A percentile compares a stretch with the other conserved stretches of the same genome.
phyloP scores from a whole-genome alignment of 192 early-diverging fungal genomes.

The Linnemannia zychae region DNA sequence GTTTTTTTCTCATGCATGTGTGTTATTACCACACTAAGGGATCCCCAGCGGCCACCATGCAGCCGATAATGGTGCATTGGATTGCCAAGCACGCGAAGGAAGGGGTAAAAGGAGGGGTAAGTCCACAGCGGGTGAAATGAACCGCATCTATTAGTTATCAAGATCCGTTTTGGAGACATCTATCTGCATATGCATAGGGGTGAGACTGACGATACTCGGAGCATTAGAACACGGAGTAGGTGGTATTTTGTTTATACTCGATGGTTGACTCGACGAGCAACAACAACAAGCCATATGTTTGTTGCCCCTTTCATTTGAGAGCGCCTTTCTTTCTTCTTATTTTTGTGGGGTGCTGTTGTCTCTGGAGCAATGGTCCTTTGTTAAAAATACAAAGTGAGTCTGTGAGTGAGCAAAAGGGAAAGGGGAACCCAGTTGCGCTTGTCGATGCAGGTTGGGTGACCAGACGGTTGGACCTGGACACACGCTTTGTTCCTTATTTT shows the following conservation, averaged over 20 bases:
- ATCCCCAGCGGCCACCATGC: background rate
- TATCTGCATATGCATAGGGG: background rate
- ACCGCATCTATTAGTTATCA: background rate
- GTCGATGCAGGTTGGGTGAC: background rate
- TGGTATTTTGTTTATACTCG: background rate
- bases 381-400: background rate
- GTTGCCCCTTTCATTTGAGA: background rate
- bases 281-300: background rate
- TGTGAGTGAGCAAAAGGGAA: background rate
- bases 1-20: background rate
- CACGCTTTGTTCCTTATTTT: background rate
- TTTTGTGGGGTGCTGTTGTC: constrained; percentile 7
- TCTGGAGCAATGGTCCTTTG: background rate
- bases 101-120: background rate
- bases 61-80: background rate
- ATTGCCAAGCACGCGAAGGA: too few relatives aligned
- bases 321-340: background rate
- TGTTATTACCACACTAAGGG: background rate
- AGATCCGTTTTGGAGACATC: background rate
- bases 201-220: too few relatives aligned
- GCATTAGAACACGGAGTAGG: background rate
- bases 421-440: background rate
- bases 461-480: background rate
- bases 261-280: background rate
- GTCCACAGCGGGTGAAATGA: background rate